Evolutionary conservation across 192 early-diverging fungal species (phyloP).

Genomic region (Mortierella antarctica): DNA sequence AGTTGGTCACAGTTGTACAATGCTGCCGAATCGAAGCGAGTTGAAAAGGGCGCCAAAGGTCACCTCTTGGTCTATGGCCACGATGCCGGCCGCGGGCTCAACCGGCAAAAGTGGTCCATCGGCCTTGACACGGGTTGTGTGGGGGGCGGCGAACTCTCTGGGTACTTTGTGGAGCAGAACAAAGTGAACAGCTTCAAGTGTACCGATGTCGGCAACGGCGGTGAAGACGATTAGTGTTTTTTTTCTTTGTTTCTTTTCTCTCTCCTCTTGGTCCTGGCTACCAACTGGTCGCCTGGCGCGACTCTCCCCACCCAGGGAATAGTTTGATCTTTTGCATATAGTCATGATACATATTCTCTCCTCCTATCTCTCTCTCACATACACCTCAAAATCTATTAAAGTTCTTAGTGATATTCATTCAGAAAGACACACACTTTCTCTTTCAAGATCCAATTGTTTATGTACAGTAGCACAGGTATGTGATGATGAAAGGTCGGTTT

Average conservation of each 20-base stretch:
- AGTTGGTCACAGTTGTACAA: slow-evolving; percentile 57
- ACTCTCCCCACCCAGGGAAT: too few relatives aligned
- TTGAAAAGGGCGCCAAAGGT: not conserved
- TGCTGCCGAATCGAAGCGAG: slow-evolving; percentile 6
- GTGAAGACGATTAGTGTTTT: slow-evolving; percentile 2
- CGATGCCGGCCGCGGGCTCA: slow-evolving; percentile 68
- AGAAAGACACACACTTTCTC: too few relatives aligned
- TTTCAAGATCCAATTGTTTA: too few relatives aligned
- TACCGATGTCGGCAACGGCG: not conserved
- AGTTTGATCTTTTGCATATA: too few relatives aligned
- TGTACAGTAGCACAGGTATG: not conserved
- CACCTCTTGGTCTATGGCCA: slow-evolving; percentile 73
- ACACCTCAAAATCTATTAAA: not conserved
- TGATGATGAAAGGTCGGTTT: not conserved
- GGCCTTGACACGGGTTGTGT: slow-evolving; percentile 81
- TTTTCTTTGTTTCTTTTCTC: not conserved
- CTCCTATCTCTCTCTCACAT: not conserved
- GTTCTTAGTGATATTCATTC: not conserved
- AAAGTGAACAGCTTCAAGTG: not conserved
- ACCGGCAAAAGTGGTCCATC: slow-evolving; percentile 61
- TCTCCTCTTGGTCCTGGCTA: not conserved
- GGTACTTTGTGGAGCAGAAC: slow-evolving; percentile 28
- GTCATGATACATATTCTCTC: not conserved
- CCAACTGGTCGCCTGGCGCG: too few relatives aligned
- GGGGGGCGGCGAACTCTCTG: slow-evolving; percentile 57